These are phyloP conservation scores for Thalassia testudinum DNA, from an alignment of 116 monocot genomes.

Conservation along the genomic window DNA sequence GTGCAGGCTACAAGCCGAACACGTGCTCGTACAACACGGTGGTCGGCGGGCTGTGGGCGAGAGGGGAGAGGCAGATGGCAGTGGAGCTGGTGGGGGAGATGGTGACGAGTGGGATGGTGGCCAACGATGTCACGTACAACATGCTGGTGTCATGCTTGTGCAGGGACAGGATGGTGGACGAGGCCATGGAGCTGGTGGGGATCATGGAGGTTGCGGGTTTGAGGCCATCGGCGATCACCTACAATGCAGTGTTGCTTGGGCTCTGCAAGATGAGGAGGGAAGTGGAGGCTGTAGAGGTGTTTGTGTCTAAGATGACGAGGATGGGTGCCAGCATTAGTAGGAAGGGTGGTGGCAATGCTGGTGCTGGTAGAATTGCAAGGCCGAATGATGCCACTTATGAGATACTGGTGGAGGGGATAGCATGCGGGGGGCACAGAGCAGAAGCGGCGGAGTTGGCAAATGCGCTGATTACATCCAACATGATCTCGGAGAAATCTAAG, in stretches of 20 bases:
- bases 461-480: constrained; percentile 17
- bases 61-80: constrained; percentile 23
- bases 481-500: constrained; percentile 21
- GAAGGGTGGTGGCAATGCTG: no score
- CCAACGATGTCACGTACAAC: constrained; percentile 55
- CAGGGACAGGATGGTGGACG: constrained; percentile 60
- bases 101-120: constrained; percentile 40
- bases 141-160: constrained; percentile 51
- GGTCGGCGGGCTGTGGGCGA: constrained; percentile 49
- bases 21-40: constrained; percentile 45
- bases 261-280: constrained; percentile 36
- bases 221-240: constrained; percentile 32
- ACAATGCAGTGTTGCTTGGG: constrained; percentile 37
- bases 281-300: constrained; percentile 18
- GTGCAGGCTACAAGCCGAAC: constrained; percentile 30
- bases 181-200: constrained; percentile 24
- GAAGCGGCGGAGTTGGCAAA: constrained; percentile 31
- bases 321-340: background rate
- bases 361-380: constrained; percentile 1
- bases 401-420: constrained; percentile 6
- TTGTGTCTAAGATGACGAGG: constrained; percentile 2
- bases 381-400: constrained; percentile 14
- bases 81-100: constrained; percentile 36
- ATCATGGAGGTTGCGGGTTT: constrained; percentile 33
- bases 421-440: constrained; percentile 2